These are phyloP conservation scores for Grosmannia serpens DNA, from an alignment of 2,329 filamentous ascomycete species.

Conservation along the genomic window DNA sequence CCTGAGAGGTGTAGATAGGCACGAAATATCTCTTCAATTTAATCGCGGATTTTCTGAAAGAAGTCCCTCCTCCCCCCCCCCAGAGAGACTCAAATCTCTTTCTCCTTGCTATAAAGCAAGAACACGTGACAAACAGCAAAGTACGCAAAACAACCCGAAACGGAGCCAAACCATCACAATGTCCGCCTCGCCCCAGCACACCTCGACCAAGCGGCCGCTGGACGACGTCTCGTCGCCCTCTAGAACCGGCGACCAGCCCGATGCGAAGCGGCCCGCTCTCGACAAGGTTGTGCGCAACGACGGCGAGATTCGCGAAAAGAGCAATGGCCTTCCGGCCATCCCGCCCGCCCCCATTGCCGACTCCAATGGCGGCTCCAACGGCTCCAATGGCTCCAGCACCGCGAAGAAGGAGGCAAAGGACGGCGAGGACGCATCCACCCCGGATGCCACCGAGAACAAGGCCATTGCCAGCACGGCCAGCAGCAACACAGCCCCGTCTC, in stretches of 20 bases:
- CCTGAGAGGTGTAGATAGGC: slow-evolving; percentile 72
- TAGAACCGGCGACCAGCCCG: slow-evolving; percentile 81
- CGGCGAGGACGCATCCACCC: slow-evolving; percentile 57
- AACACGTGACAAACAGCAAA: slow-evolving; percentile 3
- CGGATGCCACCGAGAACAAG: slow-evolving; percentile 49
- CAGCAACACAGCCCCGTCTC: slow-evolving; percentile 28
- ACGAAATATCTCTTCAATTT: slow-evolving; percentile 31
- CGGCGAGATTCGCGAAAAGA: slow-evolving; percentile 36
- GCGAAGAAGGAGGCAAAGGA: slow-evolving; percentile 41
- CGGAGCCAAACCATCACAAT: slow-evolving; percentile 34
- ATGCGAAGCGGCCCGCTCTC: slow-evolving; percentile 90
- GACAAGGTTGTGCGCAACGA: slow-evolving; percentile 77
- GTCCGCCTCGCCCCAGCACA: slow-evolving; percentile 58
- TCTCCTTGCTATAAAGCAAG: slow-evolving; percentile 14
- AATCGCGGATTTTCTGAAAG: slow-evolving; percentile 3
- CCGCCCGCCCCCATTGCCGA: slow-evolving; percentile 25
- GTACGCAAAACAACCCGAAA: slow-evolving; percentile 11
- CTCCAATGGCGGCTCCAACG: slow-evolving; percentile 38
- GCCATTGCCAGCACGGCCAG: slow-evolving; percentile 27
- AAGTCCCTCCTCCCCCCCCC: too few relatives aligned
- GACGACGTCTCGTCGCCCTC: slow-evolving; percentile 96
- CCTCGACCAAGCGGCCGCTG: slow-evolving; percentile 79
- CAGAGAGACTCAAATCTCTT: slow-evolving; percentile 28
- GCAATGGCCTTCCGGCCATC: slow-evolving; percentile 21
- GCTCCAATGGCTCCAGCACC: slow-evolving; percentile 35